Evolutionary conservation across 1,284 basidiomycete genomes (phyloP).

Genomic region (Porogramme epimiltina): DNA sequence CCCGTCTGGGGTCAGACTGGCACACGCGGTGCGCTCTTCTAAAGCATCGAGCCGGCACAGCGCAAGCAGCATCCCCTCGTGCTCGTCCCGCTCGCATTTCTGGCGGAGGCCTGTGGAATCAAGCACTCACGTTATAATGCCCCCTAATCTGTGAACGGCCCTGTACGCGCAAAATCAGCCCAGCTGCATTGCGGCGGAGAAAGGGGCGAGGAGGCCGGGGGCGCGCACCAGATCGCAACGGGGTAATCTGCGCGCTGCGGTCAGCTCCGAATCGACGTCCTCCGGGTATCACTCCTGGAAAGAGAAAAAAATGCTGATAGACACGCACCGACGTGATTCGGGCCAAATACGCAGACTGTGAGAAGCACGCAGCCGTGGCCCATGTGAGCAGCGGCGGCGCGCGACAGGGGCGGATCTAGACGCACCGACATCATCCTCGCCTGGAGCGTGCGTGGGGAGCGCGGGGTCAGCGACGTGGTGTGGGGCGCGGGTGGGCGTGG

Average conservation of each 20-base stretch:
- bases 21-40: no score
- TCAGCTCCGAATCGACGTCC: background rate
- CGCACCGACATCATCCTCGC: constrained; percentile 26
- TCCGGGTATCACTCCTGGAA: no score
- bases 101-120: no score
- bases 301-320: background rate
- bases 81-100: no score
- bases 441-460: constrained; percentile 4
- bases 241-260: constrained; percentile 55
- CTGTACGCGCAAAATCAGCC: constrained; percentile 6
- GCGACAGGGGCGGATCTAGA: background rate
- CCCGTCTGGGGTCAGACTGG: no score
- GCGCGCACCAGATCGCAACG: constrained; percentile 52
- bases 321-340: constrained; percentile 34
- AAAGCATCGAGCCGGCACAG: no score
- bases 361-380: background rate
- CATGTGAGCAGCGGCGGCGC: background rate
- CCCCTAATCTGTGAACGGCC: constrained; percentile 74
- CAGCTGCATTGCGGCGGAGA: background rate
- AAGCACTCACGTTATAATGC: constrained; percentile 56
- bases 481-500: no score
- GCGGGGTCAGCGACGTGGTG: background rate
- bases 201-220: constrained; percentile 33
- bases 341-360: constrained; percentile 36
- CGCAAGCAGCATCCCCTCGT: no score